A percentile compares a stretch with the other conserved stretches of the same genome.
These are phyloP conservation scores for Calonectria multiphialidica DNA, from an alignment of 2,329 filamentous ascomycete genomes.

Conservation along the genomic window DNA sequence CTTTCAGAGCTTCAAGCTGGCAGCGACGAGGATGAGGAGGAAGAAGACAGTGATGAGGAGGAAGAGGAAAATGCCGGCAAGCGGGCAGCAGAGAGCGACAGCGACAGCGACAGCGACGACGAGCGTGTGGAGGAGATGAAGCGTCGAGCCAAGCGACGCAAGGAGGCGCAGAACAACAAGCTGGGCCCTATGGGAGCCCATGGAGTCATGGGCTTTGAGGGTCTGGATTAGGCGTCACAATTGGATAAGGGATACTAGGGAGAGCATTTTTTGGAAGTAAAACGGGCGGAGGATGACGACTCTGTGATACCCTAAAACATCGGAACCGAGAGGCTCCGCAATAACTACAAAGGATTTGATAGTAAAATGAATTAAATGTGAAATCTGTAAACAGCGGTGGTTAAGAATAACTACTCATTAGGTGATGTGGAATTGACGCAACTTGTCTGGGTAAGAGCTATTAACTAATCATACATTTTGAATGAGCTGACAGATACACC, in stretches of 20 bases:
- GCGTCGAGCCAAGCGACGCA: slow-evolving; percentile 59
- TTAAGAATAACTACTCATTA: background rate
- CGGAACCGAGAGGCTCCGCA: background rate
- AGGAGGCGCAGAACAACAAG: slow-evolving; percentile 55
- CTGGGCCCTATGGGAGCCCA: slow-evolving; percentile 64
- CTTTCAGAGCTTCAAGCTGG: slow-evolving; percentile 65
- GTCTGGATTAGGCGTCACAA: slow-evolving; percentile 52
- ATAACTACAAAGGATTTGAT: background rate
- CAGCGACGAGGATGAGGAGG: slow-evolving; percentile 60
- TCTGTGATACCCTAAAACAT: slow-evolving; percentile 30
- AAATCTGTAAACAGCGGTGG: background rate
- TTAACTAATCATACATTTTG: background rate
- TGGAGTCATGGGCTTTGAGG: slow-evolving; percentile 63
- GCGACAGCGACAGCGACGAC: slow-evolving; percentile 56
- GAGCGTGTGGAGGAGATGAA: slow-evolving; percentile 54
- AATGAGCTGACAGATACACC: too few species aligned
- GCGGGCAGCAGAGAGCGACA: slow-evolving; percentile 61
- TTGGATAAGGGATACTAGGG: background rate
- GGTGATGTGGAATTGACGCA: background rate
- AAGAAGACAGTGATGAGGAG: slow-evolving; percentile 57
- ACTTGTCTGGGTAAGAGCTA: background rate
- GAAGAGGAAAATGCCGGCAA: slow-evolving; percentile 58
- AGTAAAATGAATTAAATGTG: slow-evolving; percentile 4
- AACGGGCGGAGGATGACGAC: slow-evolving; percentile 2
- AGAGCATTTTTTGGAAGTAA: background rate